These are phyloP conservation scores for Akanthomyces dipterigenus DNA, from an alignment of 2,329 filamentous ascomycete species.

Conservation along the genomic window DNA sequence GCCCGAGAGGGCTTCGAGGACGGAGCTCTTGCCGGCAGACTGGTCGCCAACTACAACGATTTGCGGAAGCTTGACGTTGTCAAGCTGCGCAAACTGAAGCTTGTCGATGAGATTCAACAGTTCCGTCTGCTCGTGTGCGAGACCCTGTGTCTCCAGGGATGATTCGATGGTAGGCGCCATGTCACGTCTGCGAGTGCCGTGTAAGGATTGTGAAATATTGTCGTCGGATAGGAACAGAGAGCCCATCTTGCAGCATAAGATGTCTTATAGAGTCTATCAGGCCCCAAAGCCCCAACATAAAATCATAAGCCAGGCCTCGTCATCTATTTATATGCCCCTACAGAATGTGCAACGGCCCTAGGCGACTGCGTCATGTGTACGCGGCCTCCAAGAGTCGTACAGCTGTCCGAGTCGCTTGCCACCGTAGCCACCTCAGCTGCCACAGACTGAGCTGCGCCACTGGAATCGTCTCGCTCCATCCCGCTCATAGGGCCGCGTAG, in stretches of 20 bases:
- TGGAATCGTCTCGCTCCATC: slow-evolving; percentile 4
- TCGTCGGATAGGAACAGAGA: background rate
- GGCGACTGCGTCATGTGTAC: slow-evolving; percentile 1
- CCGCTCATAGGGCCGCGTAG: slow-evolving; percentile 2
- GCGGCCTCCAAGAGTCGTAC: background rate
- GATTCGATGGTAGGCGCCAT: slow-evolving; percentile 40
- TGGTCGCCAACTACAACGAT: slow-evolving; percentile 60
- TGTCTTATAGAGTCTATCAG: background rate
- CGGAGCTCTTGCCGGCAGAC: slow-evolving; percentile 57
- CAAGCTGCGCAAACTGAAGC: slow-evolving; percentile 45
- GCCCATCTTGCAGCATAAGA: background rate
- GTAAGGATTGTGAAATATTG: background rate
- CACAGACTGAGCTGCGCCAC: background rate
- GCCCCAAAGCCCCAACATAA: background rate
- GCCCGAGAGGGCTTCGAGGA: slow-evolving; percentile 56
- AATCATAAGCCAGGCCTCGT: slow-evolving; percentile 3
- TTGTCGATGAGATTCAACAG: slow-evolving; percentile 52
- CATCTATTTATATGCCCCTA: slow-evolving; percentile 3
- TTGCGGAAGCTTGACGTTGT: slow-evolving; percentile 50
- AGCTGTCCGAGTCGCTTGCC: background rate
- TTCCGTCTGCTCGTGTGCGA: slow-evolving; percentile 47
- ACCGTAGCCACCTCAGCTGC: slow-evolving; percentile 7
- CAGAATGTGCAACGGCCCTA: background rate
- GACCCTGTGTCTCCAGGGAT: slow-evolving; percentile 41
- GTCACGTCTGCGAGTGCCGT: slow-evolving; percentile 19